Evolutionary conservation across 2,329 filamentous ascomycete species (phyloP).

Genomic region (Xylariales sp.): DNA sequence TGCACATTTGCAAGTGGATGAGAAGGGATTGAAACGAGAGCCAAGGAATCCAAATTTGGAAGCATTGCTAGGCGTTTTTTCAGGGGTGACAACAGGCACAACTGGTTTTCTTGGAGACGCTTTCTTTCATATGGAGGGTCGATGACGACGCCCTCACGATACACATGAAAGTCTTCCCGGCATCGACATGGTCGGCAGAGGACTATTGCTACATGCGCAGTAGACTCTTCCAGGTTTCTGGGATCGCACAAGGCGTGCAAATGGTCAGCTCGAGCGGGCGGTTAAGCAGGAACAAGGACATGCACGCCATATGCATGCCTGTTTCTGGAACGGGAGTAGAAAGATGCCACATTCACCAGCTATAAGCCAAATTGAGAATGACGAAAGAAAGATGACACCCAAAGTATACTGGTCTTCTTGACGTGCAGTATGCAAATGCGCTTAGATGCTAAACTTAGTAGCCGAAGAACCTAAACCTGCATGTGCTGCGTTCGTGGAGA

Average conservation of each 20-base stretch:
- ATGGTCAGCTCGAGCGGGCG: too few species aligned
- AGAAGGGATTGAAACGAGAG: not conserved
- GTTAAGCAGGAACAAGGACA: slow-evolving; percentile 2
- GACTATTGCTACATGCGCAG: too few species aligned
- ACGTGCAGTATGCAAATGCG: not conserved
- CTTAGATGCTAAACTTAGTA: slow-evolving; percentile 2
- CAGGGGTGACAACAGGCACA: not conserved
- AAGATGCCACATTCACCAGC: not conserved
- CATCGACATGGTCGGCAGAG: too few species aligned
- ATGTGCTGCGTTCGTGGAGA: not conserved
- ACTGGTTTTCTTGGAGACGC: too few species aligned
- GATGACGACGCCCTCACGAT: too few species aligned
- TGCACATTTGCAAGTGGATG: not conserved
- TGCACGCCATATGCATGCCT: not conserved
- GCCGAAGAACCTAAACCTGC: not conserved
- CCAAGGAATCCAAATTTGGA: not conserved
- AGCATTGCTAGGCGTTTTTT: slow-evolving; percentile 2
- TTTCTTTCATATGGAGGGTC: too few species aligned
- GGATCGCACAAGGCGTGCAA: too few species aligned
- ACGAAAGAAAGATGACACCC: slow-evolving; percentile 6
- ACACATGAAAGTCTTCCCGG: too few species aligned
- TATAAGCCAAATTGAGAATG: slow-evolving; percentile 13
- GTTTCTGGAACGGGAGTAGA: not conserved
- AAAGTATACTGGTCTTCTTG: not conserved
- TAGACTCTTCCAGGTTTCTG: too few species aligned